Base-by-base conservation (phyloP, 257 asterid genomes). In the Vinca minor region DNA sequence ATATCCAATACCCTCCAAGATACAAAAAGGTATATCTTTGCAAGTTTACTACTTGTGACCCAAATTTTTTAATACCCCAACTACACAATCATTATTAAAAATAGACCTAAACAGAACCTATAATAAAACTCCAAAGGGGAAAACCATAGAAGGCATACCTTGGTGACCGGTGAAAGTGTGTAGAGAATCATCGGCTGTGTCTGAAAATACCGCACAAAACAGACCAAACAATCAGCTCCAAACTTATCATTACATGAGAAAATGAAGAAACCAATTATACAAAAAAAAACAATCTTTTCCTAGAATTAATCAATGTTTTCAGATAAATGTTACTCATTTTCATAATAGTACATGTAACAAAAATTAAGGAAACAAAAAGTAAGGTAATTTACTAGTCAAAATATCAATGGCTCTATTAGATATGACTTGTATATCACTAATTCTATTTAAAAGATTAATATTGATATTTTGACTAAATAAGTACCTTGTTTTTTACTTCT, bases 101-200 rank as follows among this genome's bases (percentile, higher is more conserved):
- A 7, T 7, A 34, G 38, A 34, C 38, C 38, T 7, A 34, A 34
- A 7, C 7, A 34, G n/a, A 34, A 34, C 38, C 38, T 34, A 34
- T 7, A 34, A 34, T 7, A 34, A 34, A 3, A 34, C 8, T 17
- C 46, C 46, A 20, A 49, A 49, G 21, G 25, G 1, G 8, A 10
- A 3, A 52, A 26, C 21, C 39, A 55, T 5, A 6, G 12, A 55
- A 55, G 10, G 18, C 75, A 29, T 72, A 90, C 98, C 96, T 62
- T 77, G 77, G 71, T 91, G 98, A 48, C 96, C 96, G 3, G 95
- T 85, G 82, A 92, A 92, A 71, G 79, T 85, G 77, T 92, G 96
- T 56, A 78, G 45, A 20, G 98, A 87, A 82, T 92, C 96, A 67
- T 89, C 98, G 64, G 62, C 78, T 65, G 53, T 87, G 66, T 82